Conservation (phyloP, 2,329 filamentous ascomycete genomes). For the Onygenales sp. region DNA sequence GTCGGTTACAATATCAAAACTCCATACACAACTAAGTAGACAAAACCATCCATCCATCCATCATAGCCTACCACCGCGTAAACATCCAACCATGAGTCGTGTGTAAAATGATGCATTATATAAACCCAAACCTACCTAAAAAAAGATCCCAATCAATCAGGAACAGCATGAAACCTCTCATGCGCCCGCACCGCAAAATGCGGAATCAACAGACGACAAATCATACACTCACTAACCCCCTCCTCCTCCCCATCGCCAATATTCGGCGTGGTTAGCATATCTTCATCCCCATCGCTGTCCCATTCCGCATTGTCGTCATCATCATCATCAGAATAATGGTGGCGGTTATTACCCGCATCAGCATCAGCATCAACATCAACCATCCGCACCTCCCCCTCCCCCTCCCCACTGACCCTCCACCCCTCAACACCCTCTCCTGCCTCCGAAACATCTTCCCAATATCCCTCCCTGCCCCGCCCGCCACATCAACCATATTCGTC, state of each 20-base stretch:
- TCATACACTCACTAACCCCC: conserved; percentile 26
- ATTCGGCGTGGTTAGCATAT: conserved; percentile 8
- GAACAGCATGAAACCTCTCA: conserved; percentile 35
- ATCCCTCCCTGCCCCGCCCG: conserved; percentile 57
- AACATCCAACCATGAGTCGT: not conserved
- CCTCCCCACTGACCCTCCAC: conserved; percentile 15
- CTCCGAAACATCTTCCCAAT: conserved; percentile 74
- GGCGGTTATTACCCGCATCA: too few relatives aligned
- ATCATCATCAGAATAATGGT: not conserved
- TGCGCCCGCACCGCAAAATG: conserved; percentile 43
- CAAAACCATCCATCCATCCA: too few relatives aligned
- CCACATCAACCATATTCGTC: conserved; percentile 65
- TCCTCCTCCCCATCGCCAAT: conserved; percentile 7
- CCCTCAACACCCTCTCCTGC: conserved; percentile 46
- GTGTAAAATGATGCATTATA: not conserved
- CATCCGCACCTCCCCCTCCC: not conserved
- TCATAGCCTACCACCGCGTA: not conserved
- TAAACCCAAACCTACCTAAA: not conserved
- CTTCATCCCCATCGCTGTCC: conserved; percentile 27
- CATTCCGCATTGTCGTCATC: conserved; percentile 21
- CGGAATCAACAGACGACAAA: conserved; percentile 39
- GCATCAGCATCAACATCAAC: not conserved
- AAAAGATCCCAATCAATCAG: conserved; percentile 11
- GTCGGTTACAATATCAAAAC: too few relatives aligned
- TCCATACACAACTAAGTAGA: too few relatives aligned